Percentiles rank a stretch among this genome's conserved stretches.
These are phyloP conservation scores for Pochonia chlamydosporia DNA, from an alignment of 2,329 filamentous ascomycete species.

Conservation along the genomic window DNA sequence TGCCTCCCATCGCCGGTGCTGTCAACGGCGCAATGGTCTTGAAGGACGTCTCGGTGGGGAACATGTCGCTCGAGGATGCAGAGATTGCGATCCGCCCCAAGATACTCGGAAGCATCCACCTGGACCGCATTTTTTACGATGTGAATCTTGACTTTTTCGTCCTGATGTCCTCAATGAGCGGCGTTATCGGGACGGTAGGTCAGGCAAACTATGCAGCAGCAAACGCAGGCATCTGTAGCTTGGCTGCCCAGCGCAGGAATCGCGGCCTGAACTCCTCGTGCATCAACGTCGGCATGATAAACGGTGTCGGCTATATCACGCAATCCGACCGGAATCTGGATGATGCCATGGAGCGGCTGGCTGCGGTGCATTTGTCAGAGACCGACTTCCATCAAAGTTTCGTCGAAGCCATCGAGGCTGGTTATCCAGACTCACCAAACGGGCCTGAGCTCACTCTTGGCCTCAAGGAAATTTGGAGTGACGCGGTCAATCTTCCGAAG, in stretches of 20 bases:
- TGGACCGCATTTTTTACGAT: too few relatives aligned
- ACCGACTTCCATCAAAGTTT: slow-evolving; percentile 22
- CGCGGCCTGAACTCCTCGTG: slow-evolving; percentile 31
- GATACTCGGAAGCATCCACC: slow-evolving; percentile 25
- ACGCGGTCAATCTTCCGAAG: too few relatives aligned
- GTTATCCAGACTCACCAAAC: slow-evolving; percentile 6
- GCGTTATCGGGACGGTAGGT: slow-evolving; percentile 26
- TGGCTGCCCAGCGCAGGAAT: slow-evolving; percentile 28
- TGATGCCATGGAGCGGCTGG: slow-evolving; percentile 27
- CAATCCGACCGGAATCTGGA: slow-evolving; percentile 19
- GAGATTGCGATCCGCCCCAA: too few relatives aligned
- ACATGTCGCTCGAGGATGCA: slow-evolving; percentile 19
- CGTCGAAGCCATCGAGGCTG: slow-evolving; percentile 21
- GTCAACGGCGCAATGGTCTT: slow-evolving; percentile 40
- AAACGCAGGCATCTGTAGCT: slow-evolving; percentile 16
- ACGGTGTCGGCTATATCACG: slow-evolving; percentile 27
- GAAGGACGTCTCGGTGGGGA: slow-evolving; percentile 29
- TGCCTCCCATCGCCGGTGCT: slow-evolving; percentile 34
- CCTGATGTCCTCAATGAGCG: slow-evolving; percentile 28
- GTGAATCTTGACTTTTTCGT: slow-evolving; percentile 40
- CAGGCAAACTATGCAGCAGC: slow-evolving; percentile 33
- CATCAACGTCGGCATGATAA: slow-evolving; percentile 30
- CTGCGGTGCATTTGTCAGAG: slow-evolving; percentile 21
- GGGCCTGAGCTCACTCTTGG: too few relatives aligned
- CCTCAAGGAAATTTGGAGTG: too few relatives aligned